Base-by-base conservation (phyloP, 202 grass and related monocot genomes). In the Panicum virgatum region DNA sequence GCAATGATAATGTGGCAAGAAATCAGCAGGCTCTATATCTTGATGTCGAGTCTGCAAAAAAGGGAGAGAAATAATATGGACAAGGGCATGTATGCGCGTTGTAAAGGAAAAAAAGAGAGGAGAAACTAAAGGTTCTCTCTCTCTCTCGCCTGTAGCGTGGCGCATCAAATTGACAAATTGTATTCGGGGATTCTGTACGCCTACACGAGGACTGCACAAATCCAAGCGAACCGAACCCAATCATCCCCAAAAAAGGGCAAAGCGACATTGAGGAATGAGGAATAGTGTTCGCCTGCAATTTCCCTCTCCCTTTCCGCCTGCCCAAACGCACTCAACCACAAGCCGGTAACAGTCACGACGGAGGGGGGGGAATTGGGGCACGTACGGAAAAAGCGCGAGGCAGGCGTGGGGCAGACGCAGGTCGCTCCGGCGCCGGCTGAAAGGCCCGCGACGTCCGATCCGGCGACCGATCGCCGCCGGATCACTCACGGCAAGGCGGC, bases 381-480 rank as follows among this genome's bases (percentile, higher is more conserved):
- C 7, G n/a, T 5, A 29, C 13, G 29, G 12, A 26, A 66, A 66
- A 38, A 66, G 42, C 54, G 5, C 38, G 18, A 16, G 5, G 23
- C 9, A 11, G 8, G 69, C 16, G 27, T 47, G 66, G 66, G 13
- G 13, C 22, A 3, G 68, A 50, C 68, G 14, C 66, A 50, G 52
- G 62, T 66, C 44, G 45, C 25, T 39, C 12, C 36, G 46, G 69
- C 22, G 36, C 67, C 64, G 64, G 16, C 64, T 44, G 78, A 80
- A 43, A 70, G 78, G 64, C 65, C n/a, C 16, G 13, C 66, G 63
- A 50, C 64, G 39, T 20, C 78, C 3, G 63, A 62, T 82, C 12
- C 53, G 38, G 58, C 6, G 12, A 62, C 7, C 0, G 59, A 34
- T 62, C 27, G 14, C 30, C 30, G 11, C 9, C 53, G 9, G 47